These are phyloP conservation scores for Hibiscus tridactylites DNA, from an alignment of 345 rosid genomes.

Conservation along the genomic window DNA sequence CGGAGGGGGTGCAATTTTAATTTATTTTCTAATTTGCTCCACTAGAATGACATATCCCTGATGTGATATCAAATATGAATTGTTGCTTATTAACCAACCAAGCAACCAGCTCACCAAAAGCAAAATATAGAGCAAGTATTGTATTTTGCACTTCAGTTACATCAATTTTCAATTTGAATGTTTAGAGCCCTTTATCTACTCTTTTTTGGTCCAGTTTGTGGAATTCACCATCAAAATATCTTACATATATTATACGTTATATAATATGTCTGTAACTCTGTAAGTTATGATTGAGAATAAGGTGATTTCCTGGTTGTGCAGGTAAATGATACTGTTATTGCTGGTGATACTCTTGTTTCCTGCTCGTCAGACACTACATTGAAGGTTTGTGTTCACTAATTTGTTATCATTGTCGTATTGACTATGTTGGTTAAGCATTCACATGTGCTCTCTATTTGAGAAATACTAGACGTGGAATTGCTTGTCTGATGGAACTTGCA, in stretches of 20 bases:
- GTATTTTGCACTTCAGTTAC: neutral
- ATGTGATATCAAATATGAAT: neutral
- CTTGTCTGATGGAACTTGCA: constrained; percentile 81
- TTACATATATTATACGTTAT: neutral
- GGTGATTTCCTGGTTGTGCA: constrained; percentile 23
- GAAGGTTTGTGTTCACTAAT: constrained; percentile 47
- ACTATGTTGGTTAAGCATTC: constrained; percentile 5
- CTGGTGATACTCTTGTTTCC: constrained; percentile 81
- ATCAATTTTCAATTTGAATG: neutral
- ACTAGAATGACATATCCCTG: neutral
- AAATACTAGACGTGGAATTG: constrained; percentile 70
- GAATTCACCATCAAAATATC: neutral
- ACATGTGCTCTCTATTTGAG: constrained; percentile 4
- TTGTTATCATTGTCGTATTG: constrained; percentile 9
- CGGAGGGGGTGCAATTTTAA: neutral
- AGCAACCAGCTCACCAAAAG: neutral
- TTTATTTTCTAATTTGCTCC: neutral
- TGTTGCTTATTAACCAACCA: neutral
- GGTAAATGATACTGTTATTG: constrained; percentile 89
- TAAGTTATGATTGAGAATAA: neutral
- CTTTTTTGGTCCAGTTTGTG: neutral
- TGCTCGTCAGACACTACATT: constrained; percentile 94
- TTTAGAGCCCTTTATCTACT: neutral
- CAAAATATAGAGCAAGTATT: neutral
- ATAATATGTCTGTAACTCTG: neutral